Conservation (phyloP, 140 eudicot species). For the Stevia rebaudiana region DNA sequence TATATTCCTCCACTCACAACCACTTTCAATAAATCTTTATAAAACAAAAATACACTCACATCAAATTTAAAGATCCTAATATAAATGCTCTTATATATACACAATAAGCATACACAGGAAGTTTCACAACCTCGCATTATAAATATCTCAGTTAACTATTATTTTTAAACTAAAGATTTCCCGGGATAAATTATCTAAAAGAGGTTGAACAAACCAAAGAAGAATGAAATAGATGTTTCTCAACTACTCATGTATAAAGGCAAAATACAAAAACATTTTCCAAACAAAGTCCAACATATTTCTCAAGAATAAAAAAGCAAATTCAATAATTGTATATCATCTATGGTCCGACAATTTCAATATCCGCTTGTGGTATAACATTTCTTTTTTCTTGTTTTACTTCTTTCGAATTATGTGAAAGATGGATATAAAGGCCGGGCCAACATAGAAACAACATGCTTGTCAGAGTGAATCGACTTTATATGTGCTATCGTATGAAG, state of each 20-base stretch:
- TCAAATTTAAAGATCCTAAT: no score
- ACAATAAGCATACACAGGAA: no score
- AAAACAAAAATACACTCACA: no score
- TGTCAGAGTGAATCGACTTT: constrained; percentile 21
- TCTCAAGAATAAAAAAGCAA: constrained; percentile 5
- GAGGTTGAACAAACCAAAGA: constrained; percentile 15
- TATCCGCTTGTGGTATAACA: constrained; percentile 4
- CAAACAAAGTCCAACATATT: constrained; percentile 1
- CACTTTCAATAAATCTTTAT: no score
- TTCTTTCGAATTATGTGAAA: constrained; percentile 17
- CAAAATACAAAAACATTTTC: not conserved
- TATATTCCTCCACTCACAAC: no score
- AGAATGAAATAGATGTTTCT: constrained; percentile 1
- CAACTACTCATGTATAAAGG: not conserved
- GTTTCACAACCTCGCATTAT: no score
- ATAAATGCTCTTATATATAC: no score
- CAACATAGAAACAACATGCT: constrained; percentile 25
- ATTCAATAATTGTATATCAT: constrained; percentile 16
- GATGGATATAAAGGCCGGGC: constrained; percentile 16
- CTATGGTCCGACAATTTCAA: constrained; percentile 24
- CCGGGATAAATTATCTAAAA: constrained; percentile 14
- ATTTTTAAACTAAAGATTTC: no score
- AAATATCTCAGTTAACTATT: no score
- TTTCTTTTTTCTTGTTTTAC: constrained; percentile 16
- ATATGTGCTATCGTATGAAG: not conserved